Percentiles rank a stretch among this genome's conserved stretches.
phyloP scores from a whole-genome alignment of 1,284 basidiomycete genomes.

The Xanthoconium separans region DNA sequence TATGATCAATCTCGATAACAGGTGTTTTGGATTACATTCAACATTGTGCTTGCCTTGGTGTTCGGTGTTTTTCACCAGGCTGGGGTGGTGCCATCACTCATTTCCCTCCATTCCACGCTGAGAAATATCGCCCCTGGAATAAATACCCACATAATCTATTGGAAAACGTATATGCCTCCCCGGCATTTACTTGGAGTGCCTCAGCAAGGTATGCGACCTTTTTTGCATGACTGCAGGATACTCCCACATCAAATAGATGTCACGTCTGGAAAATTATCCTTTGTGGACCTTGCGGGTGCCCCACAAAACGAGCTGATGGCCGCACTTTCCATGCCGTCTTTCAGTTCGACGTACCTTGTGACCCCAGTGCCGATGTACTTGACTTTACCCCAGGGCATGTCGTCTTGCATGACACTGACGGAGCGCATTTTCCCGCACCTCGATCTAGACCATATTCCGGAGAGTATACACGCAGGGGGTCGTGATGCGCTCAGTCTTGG shows the following conservation, averaged over 20 bases:
- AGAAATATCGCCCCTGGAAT: not conserved
- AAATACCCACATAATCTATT: constrained; percentile 33
- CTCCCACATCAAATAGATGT: constrained; percentile 20
- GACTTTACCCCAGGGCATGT: constrained; percentile 13
- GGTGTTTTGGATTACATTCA: constrained; percentile 33
- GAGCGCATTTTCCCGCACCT: constrained; percentile 37
- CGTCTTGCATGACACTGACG: constrained; percentile 22
- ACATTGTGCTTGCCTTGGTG: constrained; percentile 29
- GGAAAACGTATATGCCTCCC: constrained; percentile 44
- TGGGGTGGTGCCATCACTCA: constrained; percentile 40
- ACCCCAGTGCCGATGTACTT: constrained; percentile 31
- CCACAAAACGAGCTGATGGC: constrained; percentile 16
- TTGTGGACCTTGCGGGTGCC: constrained; percentile 32
- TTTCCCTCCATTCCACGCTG: constrained; percentile 33
- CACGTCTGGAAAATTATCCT: constrained; percentile 7
- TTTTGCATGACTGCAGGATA: not conserved
- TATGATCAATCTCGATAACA: constrained; percentile 10
- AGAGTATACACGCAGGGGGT: constrained; percentile 32
- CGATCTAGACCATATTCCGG: constrained; percentile 38
- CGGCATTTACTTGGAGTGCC: constrained; percentile 36
- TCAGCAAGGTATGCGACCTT: constrained; percentile 20
- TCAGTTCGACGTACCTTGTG: constrained; percentile 27
- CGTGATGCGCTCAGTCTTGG: constrained; percentile 35
- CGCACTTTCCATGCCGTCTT: constrained; percentile 16
- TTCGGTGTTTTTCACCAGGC: constrained; percentile 44